A percentile compares a stretch with the other conserved stretches of the same genome.
Conservation (phyloP, 371 early-diverging fungal species). For the Actinomucor elegans region DNA sequence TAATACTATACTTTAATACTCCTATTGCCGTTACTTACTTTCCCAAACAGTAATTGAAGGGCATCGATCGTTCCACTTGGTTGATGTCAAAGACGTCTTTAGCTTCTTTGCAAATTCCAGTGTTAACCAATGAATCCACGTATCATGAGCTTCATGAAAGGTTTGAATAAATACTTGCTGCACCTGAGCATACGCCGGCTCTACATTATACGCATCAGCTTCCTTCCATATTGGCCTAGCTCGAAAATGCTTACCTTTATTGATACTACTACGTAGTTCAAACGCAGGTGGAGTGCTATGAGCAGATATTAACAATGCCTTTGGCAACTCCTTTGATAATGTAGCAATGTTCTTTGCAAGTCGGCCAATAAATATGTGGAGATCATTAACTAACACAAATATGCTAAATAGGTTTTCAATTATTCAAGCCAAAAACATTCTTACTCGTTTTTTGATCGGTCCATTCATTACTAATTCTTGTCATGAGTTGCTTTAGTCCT, state of each 20-base stretch:
- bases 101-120: conserved; percentile 23
- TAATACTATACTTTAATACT: too few relatives aligned
- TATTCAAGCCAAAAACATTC: too few relatives aligned
- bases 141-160: conserved; percentile 35
- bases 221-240: too few relatives aligned
- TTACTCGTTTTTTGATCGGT: conserved; percentile 17
- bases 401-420: too few relatives aligned
- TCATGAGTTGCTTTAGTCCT: conserved; percentile 9
- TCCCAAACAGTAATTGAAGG: conserved; percentile 34
- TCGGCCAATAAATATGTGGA: conserved; percentile 35
- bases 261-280: conserved; percentile 31
- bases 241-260: conserved; percentile 31
- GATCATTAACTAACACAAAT: conserved; percentile 17
- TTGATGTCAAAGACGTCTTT: neutral
- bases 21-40: conserved; percentile 22
- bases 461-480: conserved; percentile 16
- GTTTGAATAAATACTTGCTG: conserved; percentile 21
- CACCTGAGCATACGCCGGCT: conserved; percentile 23
- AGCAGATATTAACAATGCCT: conserved; percentile 15
- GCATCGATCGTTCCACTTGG: conserved; percentile 37
- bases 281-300: conserved; percentile 15
- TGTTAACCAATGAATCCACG: conserved; percentile 45
- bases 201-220: too few relatives aligned
- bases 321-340: conserved; percentile 36
- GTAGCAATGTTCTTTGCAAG: conserved; percentile 32